Base-by-base conservation (phyloP, 257 asterid genomes). In the Ajuga chamaepitys region DNA sequence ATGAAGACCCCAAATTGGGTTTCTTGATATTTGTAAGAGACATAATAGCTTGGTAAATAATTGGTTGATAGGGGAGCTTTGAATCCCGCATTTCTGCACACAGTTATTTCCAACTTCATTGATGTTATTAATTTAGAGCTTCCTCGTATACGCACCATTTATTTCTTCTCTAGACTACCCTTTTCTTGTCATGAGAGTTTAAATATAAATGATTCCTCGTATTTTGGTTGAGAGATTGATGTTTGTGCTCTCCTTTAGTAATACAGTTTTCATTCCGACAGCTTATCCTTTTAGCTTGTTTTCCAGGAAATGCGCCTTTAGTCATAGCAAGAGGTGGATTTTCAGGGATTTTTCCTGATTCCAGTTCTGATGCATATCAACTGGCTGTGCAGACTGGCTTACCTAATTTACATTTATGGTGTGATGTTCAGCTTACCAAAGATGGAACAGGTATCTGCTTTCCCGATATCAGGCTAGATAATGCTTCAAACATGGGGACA, bases 271-370 rank as follows among this genome's bases (percentile, higher is more conserved):
- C 55, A 54, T 16, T 50, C 30, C 28, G 37, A 52, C 20, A 48
- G 28, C 63, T 52, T n/a, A 12, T 42, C 30, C 42, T 48, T 22
- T 57, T 35, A 24, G 56, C 26, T 70, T 40, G n/a, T 18, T 62
- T 65, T 70, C 64, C 88, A 89, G 97, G 97, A 69, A 60, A 63
- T 62, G 73, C 75, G 20, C 97, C 97, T 52, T 30, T 79, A 74
- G 97, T 84, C 54, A 67, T 88, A 70, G 93, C 93, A 64, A 84
- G 85, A n/a, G 97, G 96, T 44, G 97, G 97, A 78, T 82, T 82
- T 79, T 90, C 97, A 5, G 97, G 97, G 25, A 4, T 87, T 42
- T 81, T 90, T 66, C 95, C 92, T 0, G 96, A 81, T 37, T 87
- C 97, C 14, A 82, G 97, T 75, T 48, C 0, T 28, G 40, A 52